A percentile compares a stretch with the other conserved stretches of the same genome.
These are phyloP conservation scores for Ulota crispa DNA, from an alignment of 225 moss, liverwort and hornwort genomes.

Conservation along the genomic window DNA sequence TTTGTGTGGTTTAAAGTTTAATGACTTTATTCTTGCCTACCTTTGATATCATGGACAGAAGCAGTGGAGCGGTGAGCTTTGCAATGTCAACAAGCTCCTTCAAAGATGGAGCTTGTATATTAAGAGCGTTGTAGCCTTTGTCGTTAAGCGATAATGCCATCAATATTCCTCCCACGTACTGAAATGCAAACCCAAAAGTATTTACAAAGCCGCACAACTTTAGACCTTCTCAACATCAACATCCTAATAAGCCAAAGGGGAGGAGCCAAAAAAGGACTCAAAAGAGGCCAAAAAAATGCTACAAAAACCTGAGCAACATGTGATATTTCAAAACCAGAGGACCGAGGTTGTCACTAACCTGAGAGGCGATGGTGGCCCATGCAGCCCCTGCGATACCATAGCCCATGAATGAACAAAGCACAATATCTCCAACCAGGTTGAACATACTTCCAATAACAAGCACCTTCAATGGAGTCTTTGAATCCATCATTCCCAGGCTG, in stretches of 20 bases:
- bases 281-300: background rate
- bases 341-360: slow-evolving; percentile 35
- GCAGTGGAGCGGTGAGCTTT: slow-evolving; percentile 78
- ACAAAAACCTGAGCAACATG: background rate
- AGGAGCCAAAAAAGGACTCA: background rate
- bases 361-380: slow-evolving; percentile 89
- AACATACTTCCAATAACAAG: slow-evolving; percentile 69
- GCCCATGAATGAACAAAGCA: slow-evolving; percentile 72
- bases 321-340: background rate
- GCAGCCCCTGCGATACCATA: slow-evolving; percentile 94
- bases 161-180: slow-evolving; percentile 81
- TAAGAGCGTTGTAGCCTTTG: slow-evolving; percentile 82
- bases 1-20: background rate
- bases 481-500: slow-evolving; percentile 97
- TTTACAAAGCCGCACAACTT: background rate
- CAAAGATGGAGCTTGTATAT: slow-evolving; percentile 57
- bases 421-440: slow-evolving; percentile 76
- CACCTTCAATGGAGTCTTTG: slow-evolving; percentile 77
- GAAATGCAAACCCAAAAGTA: slow-evolving; percentile 18
- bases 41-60: slow-evolving; percentile 93
- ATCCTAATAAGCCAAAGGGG: background rate
- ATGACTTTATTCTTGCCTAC: slow-evolving; percentile 22
- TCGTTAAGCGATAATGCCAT: slow-evolving; percentile 63
- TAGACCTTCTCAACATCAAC: background rate
- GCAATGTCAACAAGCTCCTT: slow-evolving; percentile 67